Evolutionary conservation across 495 filamentous ascomycete genomes (phyloP).

Genomic region (Talaromyces adpressus): DNA sequence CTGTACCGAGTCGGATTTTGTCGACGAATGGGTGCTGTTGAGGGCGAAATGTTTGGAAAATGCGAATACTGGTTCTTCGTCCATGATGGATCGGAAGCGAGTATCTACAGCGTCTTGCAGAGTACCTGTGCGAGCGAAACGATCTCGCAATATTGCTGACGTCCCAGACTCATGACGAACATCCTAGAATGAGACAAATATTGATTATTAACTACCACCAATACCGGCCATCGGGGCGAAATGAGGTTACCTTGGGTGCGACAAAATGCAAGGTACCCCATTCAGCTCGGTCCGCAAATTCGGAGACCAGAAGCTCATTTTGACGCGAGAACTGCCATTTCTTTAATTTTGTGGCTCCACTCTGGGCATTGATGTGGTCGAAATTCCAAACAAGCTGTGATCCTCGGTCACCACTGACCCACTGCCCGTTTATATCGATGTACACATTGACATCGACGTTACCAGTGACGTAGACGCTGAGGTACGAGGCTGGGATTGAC

Average conservation of each 20-base stretch:
- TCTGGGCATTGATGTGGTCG: conserved; percentile 27
- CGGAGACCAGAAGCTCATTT: conserved; percentile 63
- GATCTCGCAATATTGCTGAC: conserved; percentile 57
- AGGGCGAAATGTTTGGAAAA: conserved; percentile 77
- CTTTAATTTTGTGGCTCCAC: conserved; percentile 37
- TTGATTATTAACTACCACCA: not conserved
- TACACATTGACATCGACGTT: conserved; percentile 72
- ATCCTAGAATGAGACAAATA: conserved; percentile 25
- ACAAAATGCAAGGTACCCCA: conserved; percentile 84
- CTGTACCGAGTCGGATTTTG: conserved; percentile 45
- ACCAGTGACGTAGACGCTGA: conserved; percentile 69
- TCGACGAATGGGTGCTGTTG: conserved; percentile 13
- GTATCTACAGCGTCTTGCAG: conserved; percentile 60
- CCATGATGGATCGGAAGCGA: conserved; percentile 63
- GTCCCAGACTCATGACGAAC: conserved; percentile 64
- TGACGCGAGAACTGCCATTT: conserved; percentile 59
- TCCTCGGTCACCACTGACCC: conserved; percentile 70
- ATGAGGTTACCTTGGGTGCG: conserved; percentile 47
- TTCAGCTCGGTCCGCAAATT: conserved; percentile 71
- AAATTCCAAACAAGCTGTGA: conserved; percentile 66
- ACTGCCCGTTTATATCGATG: conserved; percentile 82
- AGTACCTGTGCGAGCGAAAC: conserved; percentile 63
- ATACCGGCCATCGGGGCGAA: not conserved
- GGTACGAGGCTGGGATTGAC: conserved; percentile 81
- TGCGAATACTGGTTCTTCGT: conserved; percentile 85